Evolutionary conservation across 1,284 basidiomycete species (phyloP).

Genomic region (Coniferiporia weirii): DNA sequence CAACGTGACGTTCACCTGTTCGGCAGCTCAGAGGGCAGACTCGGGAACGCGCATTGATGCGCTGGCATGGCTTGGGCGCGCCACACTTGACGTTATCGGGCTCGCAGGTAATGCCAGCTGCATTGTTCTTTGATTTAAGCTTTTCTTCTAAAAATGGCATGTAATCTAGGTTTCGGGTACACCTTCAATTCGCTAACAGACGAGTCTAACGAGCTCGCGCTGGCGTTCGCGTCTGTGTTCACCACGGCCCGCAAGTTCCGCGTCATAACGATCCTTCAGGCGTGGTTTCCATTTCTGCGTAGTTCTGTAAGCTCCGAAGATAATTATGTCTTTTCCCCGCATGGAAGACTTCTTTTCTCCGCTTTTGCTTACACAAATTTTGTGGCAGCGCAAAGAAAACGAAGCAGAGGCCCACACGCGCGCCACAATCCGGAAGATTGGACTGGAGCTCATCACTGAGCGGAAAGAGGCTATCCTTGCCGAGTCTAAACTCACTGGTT

Average conservation of each 20-base stretch:
- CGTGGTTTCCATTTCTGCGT: constrained; percentile 53
- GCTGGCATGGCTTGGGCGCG: constrained; percentile 53
- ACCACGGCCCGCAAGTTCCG: constrained; percentile 45
- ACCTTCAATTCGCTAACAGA: constrained; percentile 47
- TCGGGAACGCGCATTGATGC: constrained; percentile 42
- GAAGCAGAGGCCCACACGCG: constrained; percentile 38
- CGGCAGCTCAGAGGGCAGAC: background rate
- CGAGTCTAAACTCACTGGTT: constrained; percentile 17
- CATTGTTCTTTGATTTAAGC: background rate
- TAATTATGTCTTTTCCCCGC: constrained; percentile 16
- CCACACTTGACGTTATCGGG: constrained; percentile 70
- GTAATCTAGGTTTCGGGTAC: constrained; percentile 50
- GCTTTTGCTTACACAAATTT: constrained; percentile 19
- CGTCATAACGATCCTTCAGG: constrained; percentile 51
- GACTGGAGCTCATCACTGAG: constrained; percentile 49
- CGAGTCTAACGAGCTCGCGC: constrained; percentile 47
- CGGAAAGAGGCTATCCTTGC: constrained; percentile 30
- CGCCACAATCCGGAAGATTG: constrained; percentile 49
- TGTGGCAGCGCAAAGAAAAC: constrained; percentile 35
- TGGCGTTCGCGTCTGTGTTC: constrained; percentile 52
- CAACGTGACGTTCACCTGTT: background rate
- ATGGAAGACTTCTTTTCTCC: constrained; percentile 18
- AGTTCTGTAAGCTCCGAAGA: constrained; percentile 42
- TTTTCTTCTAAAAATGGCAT: background rate
- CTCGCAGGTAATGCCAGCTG: constrained; percentile 43